phyloP scores from a whole-genome alignment of 2,329 filamentous ascomycete genomes.

The Trichoderma aggressivum region DNA sequence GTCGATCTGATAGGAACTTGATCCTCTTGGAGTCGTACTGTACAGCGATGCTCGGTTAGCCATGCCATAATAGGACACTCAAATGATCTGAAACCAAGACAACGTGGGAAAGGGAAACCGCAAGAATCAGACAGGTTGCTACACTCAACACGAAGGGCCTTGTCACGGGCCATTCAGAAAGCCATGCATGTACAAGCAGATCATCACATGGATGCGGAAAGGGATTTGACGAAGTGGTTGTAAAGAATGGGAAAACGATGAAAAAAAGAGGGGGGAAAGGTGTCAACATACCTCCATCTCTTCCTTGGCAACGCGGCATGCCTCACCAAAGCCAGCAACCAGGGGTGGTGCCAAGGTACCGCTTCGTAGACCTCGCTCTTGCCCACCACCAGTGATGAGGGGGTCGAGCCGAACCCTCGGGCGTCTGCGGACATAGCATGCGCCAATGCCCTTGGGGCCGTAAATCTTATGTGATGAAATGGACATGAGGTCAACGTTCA shows the following conservation, averaged over 20 bases:
- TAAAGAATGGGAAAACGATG: conserved; percentile 9
- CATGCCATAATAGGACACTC: neutral
- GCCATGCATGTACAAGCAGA: conserved; percentile 83
- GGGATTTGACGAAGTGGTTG: neutral
- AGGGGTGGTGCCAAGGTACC: conserved; percentile 88
- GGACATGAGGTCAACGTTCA: conserved; percentile 98
- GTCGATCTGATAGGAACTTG: conserved; percentile 74
- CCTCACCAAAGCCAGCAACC: conserved; percentile 91
- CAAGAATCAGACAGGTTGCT: conserved; percentile 63
- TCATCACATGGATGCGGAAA: conserved; percentile 59
- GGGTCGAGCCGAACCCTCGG: conserved; percentile 93
- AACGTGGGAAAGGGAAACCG: neutral
- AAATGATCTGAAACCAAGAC: neutral
- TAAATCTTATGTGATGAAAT: conserved; percentile 99
- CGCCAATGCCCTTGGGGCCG: conserved; percentile 93
- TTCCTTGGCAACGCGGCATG: conserved; percentile 84
- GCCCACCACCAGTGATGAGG: conserved; percentile 92
- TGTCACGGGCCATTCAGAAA: conserved; percentile 74
- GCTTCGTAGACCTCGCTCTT: conserved; percentile 91
- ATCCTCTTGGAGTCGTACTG: conserved; percentile 93
- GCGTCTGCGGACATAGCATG: conserved; percentile 89
- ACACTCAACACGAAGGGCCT: conserved; percentile 55
- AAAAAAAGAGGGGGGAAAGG: neutral
- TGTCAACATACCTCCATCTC: conserved; percentile 76
- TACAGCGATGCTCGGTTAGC: conserved; percentile 19